These are phyloP conservation scores for Phyllosticta ampelicida DNA, from an alignment of 2,329 filamentous ascomycete genomes.

Conservation along the genomic window DNA sequence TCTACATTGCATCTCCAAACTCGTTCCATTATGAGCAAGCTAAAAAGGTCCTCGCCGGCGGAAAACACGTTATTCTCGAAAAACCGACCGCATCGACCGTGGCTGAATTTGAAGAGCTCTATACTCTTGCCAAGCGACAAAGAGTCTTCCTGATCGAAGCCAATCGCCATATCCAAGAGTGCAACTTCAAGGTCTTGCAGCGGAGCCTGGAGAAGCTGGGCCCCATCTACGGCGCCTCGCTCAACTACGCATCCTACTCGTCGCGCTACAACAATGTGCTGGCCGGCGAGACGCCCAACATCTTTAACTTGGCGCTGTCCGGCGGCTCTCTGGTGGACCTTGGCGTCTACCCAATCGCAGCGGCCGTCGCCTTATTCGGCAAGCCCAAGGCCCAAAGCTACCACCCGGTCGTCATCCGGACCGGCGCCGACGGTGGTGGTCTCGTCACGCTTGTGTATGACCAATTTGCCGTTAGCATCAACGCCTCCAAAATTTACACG, in stretches of 20 bases:
- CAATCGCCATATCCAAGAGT: constrained; percentile 40
- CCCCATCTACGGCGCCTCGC: constrained; percentile 32
- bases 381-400: constrained; percentile 31
- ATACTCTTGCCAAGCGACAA: constrained; percentile 30
- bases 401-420: constrained; percentile 32
- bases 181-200: constrained; percentile 37
- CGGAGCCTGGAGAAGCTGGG: constrained; percentile 29
- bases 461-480: constrained; percentile 34
- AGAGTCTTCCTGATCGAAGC: constrained; percentile 38
- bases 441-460: constrained; percentile 35
- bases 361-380: constrained; percentile 39
- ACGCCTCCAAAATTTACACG: constrained; percentile 34
- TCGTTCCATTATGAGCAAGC: constrained; percentile 37
- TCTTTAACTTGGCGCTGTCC: constrained; percentile 38
- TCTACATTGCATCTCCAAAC: constrained; percentile 42
- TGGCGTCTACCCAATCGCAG: constrained; percentile 38
- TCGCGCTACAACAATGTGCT: constrained; percentile 38
- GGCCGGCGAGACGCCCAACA: constrained; percentile 36
- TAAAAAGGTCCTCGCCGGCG: constrained; percentile 30
- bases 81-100: constrained; percentile 37
- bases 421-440: constrained; percentile 38
- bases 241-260: constrained; percentile 36
- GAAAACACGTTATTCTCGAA: constrained; percentile 41
- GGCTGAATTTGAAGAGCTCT: constrained; percentile 33
- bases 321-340: constrained; percentile 39